Evolutionary conservation across 495 filamentous ascomycete genomes (phyloP), one percentile per base, ranked within the genome.

Genomic region (Aspergillus steynii): DNA sequence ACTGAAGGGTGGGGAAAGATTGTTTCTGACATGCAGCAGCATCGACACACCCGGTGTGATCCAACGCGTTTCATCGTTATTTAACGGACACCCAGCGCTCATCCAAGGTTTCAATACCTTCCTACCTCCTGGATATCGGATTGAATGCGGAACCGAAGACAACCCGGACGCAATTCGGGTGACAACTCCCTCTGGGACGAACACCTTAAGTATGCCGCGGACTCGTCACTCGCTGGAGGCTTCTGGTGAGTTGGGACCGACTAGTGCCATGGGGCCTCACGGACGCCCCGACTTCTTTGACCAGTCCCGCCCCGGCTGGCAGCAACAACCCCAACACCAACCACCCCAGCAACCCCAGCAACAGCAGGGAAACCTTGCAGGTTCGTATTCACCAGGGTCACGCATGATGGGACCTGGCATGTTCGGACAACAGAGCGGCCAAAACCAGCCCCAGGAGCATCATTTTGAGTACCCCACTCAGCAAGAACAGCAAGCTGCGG

Each of bases 21-120:
- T 37, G 42, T 10, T 55, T 53, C 66, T 74, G 55, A 70, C 63
- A 56, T 25, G 20, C 25, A 34, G 37, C 71, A 95, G 91, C 7
- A 99, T 99, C 69, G 93, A 99, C 71, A 99, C 96, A 0, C 96
- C 96, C 2, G 96, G 96, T 12, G 96, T 99, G 7, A 99, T 99
- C 65, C 94, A 95, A 65, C 88, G 96, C 45, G 96, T 99, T 47
- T 97, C 94, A 1, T 90, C 89, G n/a, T 84, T 99, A 15, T 99
- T 99, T 70, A 92, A 92, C 34, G 96, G 96, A 4, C 93, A 99
- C 71, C 96, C 96, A 14, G 93, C 91, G 65, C 84, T 99, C 2
- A 98, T 99, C 47, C 95, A 97, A 70, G 96, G 96, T 0, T 99
- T 99, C 75, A 99, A 99, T 66, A 99, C 96, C 0, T 99, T 99